Evolutionary conservation across 768 basidiomycete genomes (phyloP), one percentile per base, ranked within the genome.

Genomic region (Phaeotremella fagi): DNA sequence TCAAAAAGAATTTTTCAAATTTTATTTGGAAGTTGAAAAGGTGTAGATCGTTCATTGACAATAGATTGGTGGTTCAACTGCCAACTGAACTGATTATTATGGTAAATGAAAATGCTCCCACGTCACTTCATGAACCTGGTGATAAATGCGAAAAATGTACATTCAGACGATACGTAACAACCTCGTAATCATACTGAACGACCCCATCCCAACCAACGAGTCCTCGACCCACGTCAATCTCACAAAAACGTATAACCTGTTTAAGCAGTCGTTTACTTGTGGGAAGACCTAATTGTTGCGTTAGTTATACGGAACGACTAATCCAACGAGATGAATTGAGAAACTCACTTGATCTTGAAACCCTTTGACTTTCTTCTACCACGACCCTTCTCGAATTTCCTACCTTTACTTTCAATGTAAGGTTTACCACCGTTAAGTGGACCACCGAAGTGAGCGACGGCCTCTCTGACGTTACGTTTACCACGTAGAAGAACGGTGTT

Each of bases 361-460:
- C 72, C 72, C 54, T 57, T 63, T 24, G 67, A 69, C 70, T 90
- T 88, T 87, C 94, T 84, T 83, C 94, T 88, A 81, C 94, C 94
- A 84, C 94, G 92, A 76, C 80, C 94, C 74, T 85, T 85, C 81
- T 99, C 94, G 86, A 95, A 94, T 79, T 95, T 97, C 83, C 92
- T 88, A 59, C 95, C 94, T 81, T 94, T 95, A 75, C 90, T 91
- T 71, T 79, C 81, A 43, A 91, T 88, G 80, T 90, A 87, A 44
- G 95, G 95, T 80, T 92, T 95, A 82, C 94, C 97, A 85, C 95
- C 81, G 79, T 97, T 90, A 85, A 92, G 89, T 52, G 91, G 91
- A 62, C 86, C 83, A 78, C 94, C 94, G 76, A 97, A 97, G 83
- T 98, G 94, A 77, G 89, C 91, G 80, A 87, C 84, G 46, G 91